Evolutionary conservation across 78 protist species (phyloP), one percentile per base, ranked within the genome.

Genomic region (Speleostelium caveatum): DNA sequence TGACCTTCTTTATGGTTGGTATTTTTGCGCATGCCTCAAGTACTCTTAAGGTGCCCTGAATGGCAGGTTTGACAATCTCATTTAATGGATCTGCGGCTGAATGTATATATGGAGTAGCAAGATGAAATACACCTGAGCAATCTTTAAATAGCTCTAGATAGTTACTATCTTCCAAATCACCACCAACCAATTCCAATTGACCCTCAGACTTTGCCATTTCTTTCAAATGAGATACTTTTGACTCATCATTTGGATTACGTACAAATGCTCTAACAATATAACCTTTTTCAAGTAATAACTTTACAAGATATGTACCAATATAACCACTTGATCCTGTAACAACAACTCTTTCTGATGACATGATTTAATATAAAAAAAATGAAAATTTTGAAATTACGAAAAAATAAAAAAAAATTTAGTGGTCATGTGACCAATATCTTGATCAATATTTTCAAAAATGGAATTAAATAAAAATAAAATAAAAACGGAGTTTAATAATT

Each of bases 321-420:
- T 65, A 78, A 19, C 87, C 87, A 26, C 32, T 51, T 22, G 87
- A 51, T 8, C 87, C 87, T 35, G 75, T 78, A 12, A 78, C 87
- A 19, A 66, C 65, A 24, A 78, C n/a, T n/a, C n/a, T n/a, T n/a
- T n/a, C n/a, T n/a, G n/a, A n/a, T n/a, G n/a, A n/a, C n/a, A n/a
- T n/a, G n/a, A n/a, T n/a, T n/a, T n/a, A n/a, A n/a, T n/a, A n/a
- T n/a, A n/a, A n/a, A n/a, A n/a, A n/a, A n/a, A n/a, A n/a, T n/a
- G n/a, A n/a, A n/a, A n/a, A n/a, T n/a, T n/a, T n/a, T n/a, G n/a
- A n/a, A n/a, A n/a, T n/a, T n/a, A n/a, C n/a, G n/a, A n/a, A n/a
- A n/a, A n/a, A n/a, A n/a, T n/a, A n/a, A n/a, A n/a, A n/a, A n/a
- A n/a, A n/a, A n/a, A n/a, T n/a, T n/a, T n/a, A n/a, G n/a, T n/a